Base-by-base conservation (phyloP, 768 basidiomycete species). In the Ephemerocybe angulata region DNA sequence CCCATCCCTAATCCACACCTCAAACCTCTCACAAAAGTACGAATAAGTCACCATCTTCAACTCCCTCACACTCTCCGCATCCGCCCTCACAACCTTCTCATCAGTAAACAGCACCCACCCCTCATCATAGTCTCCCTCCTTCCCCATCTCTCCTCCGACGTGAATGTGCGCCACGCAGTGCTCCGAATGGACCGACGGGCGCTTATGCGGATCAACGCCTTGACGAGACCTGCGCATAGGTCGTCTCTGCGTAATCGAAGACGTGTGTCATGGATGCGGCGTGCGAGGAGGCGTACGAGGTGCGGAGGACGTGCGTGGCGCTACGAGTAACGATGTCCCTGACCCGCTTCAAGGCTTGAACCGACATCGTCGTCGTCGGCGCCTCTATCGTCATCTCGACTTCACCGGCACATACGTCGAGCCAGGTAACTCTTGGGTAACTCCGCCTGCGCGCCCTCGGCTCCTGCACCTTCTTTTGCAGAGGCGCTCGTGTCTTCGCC, bases 131-230 rank as follows among this genome's bases (percentile, higher is more conserved):
- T 77, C 81, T 30, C 73, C 81, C 12, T 7, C 47, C 21, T 17
- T 13, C 13, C 33, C 33, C 4, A n/a, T n/a, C n/a, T n/a, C n/a
- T n/a, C n/a, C n/a, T n/a, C n/a, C n/a, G n/a, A 67, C 64, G 51
- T 78, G 74, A 27, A 92, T 78, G 64, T 95, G 91, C 24, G 90
- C 90, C 12, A 95, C 91, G 63, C 97, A 96, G 62, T 93, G 95
- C 0, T 88, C 95, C 0, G 93, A 96, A 65, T 98, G 96, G 22
- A 95, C 93, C 0, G 91, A 94, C 0, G 91, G 90, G 0, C 96
- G 95, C 64, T 97, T 98, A 76, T 99, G 96, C 48, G 94, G 63
- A 99, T 85, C 74, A 98, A 99, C 8, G 91, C 93, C 65, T 93
- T 90, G 27, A 99, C 80, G 27, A 75, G 74, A 73, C n/a, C n/a